phyloP scores from a whole-genome alignment of 2,329 filamentous ascomycete genomes.

The Colletotrichum spaethianum region DNA sequence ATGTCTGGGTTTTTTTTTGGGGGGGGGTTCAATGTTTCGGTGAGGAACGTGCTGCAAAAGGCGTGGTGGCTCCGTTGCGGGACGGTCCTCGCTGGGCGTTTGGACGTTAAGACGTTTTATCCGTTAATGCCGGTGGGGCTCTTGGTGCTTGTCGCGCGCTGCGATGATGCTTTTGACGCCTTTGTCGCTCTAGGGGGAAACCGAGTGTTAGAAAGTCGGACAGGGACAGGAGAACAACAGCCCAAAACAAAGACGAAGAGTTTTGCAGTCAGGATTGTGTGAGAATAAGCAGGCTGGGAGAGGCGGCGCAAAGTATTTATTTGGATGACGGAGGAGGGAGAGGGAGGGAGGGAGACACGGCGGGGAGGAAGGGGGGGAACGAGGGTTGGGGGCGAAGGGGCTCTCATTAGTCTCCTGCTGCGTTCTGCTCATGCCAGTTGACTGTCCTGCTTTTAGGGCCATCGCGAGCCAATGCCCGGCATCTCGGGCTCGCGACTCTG shows the following conservation, averaged over 20 bases:
- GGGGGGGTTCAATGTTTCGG: slow-evolving; percentile 22
- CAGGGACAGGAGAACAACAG: neutral
- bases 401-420: slow-evolving; percentile 1
- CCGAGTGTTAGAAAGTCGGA: neutral
- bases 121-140: slow-evolving; percentile 29
- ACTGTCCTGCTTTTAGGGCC: slow-evolving; percentile 20
- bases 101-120: neutral
- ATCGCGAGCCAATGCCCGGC: slow-evolving; percentile 17
- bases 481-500: slow-evolving; percentile 24
- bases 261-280: slow-evolving; percentile 13
- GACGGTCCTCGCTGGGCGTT: slow-evolving; percentile 25
- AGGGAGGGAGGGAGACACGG: neutral
- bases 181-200: neutral
- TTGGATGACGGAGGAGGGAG: neutral
- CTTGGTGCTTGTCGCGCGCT: neutral
- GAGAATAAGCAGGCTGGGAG: slow-evolving; percentile 33
- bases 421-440: neutral
- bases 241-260: neutral
- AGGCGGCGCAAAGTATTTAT: slow-evolving; percentile 40
- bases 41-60: slow-evolving; percentile 32
- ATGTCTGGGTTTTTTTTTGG: slow-evolving; percentile 2
- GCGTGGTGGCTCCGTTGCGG: slow-evolving; percentile 39
- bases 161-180: slow-evolving; percentile 4
- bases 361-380: slow-evolving; percentile 1
- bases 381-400: slow-evolving; percentile 19